Evolutionary conservation across 2,329 filamentous ascomycete species (phyloP).

Genomic region (Penicillium sclerotigenum): DNA sequence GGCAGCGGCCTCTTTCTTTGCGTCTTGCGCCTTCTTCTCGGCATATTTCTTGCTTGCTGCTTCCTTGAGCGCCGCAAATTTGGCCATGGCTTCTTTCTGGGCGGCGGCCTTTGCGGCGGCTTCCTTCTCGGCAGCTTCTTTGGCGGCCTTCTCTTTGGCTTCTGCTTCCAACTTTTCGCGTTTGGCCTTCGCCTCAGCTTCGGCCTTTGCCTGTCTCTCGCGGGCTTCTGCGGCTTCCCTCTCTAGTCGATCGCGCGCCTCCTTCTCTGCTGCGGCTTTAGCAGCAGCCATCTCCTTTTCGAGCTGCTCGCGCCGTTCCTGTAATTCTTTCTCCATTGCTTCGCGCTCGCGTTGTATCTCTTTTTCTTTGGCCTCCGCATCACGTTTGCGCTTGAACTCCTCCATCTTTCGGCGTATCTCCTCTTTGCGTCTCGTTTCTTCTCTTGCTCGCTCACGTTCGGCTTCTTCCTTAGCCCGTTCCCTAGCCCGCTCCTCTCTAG

Average conservation of each 20-base stretch:
- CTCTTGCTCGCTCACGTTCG: conserved; percentile 30
- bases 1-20: conserved; percentile 27
- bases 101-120: conserved; percentile 37
- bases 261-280: conserved; percentile 32
- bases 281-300: conserved; percentile 39
- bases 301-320: conserved; percentile 41
- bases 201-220: conserved; percentile 18
- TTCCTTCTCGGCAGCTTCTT: conserved; percentile 66
- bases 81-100: conserved; percentile 39
- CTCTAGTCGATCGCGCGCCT: conserved; percentile 35
- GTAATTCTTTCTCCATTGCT: conserved; percentile 40
- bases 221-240: conserved; percentile 28
- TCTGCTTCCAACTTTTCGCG: conserved; percentile 33
- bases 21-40: conserved; percentile 38
- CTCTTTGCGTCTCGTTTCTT: conserved; percentile 37
- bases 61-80: conserved; percentile 40
- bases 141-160: conserved; percentile 35
- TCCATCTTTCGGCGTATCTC: conserved; percentile 40
- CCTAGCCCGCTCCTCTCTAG: conserved; percentile 22
- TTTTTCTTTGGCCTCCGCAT: conserved; percentile 39
- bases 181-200: conserved; percentile 29
- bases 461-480: conserved; percentile 24
- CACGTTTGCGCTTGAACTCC: conserved; percentile 35
- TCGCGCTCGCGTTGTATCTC: conserved; percentile 41
- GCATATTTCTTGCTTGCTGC: conserved; percentile 40